Evolutionary conservation across 2,329 filamentous ascomycete species (phyloP), one percentile per base, ranked within the genome.

Genomic region (Epichloe elymi): DNA sequence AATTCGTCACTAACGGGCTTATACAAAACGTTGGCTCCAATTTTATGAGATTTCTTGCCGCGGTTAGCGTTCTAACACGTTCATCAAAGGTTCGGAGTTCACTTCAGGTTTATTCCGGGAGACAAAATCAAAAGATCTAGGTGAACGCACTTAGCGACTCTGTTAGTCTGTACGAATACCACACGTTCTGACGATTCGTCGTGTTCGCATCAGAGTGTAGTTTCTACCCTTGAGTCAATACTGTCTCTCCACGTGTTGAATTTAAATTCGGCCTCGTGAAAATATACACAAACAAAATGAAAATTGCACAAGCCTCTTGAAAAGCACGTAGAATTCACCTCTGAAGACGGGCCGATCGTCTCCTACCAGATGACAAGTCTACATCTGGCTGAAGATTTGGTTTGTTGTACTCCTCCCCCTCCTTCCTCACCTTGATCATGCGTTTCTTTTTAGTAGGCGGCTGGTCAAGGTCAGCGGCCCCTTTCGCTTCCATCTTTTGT

Each of bases 391-490:
- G 57, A 14, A 49, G 38, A 20, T 46, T 12, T 19, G 30, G 33
- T 15, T 39, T 23, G 8, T 48, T 17, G 14, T 30, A 10, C 8
- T 42, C 39, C 51, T 62, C 52, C 54, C 63, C 56, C 53, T 63
- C 53, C 45, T 45, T 50, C 38, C 60, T 63, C 3, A 43, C 33
- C 38, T 40, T 14, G 41, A 49, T 56, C 10, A 41, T 37, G n/a
- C 58, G 58, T 45, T 56, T 60, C 57, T 59, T 64, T 51, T 63
- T 67, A 5, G 50, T 48, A 3, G 61, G 59, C 2, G 57, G 53
- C 4, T 37, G 51, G 4, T 58, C 61, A 11, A 58, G 60, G 38
- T 52, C 65, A 53, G 19, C 66, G 52, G 19, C n/a, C 10, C 19
- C 46, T n/a, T 33, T 19, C n/a, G 49, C 63, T 50, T 57, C 60